Evolutionary conservation across 768 basidiomycete genomes (phyloP).

Genomic region (Terana coerulea): DNA sequence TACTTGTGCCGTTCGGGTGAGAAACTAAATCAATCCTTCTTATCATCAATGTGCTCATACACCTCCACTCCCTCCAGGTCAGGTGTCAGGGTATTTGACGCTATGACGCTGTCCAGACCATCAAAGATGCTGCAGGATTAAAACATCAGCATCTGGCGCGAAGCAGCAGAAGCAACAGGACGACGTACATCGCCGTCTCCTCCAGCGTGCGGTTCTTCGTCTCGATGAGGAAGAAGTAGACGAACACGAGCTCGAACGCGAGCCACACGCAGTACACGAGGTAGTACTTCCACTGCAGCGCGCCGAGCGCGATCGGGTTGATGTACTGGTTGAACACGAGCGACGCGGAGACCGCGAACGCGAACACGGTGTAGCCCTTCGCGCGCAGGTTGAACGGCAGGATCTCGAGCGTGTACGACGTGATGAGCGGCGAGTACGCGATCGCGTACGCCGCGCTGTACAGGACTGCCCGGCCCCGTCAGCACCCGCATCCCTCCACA

Average conservation of each 20-base stretch:
- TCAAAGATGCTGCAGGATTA: neutral
- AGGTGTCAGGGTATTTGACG: neutral
- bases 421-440: constrained; percentile 82
- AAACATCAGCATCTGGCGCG: neutral
- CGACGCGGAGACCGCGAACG: constrained; percentile 69
- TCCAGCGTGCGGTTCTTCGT: constrained; percentile 72
- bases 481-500: neutral
- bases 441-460: constrained; percentile 25
- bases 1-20: too few relatives aligned
- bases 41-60: neutral
- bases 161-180: neutral
- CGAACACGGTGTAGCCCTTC: constrained; percentile 82
- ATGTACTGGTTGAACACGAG: constrained; percentile 89
- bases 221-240: constrained; percentile 67
- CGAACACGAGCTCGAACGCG: constrained; percentile 57
- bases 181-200: constrained; percentile 54
- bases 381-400: constrained; percentile 79
- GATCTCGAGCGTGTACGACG: constrained; percentile 87
- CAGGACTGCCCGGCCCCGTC: constrained; percentile 25
- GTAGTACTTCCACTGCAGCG: constrained; percentile 74
- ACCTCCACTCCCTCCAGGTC: constrained; percentile 3
- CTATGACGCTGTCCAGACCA: neutral
- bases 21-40: constrained; percentile 6
- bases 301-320: constrained; percentile 72
- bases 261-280: constrained; percentile 73